Evolutionary conservation across 768 basidiomycete species (phyloP).

Genomic region (Tulasnella sp.): DNA sequence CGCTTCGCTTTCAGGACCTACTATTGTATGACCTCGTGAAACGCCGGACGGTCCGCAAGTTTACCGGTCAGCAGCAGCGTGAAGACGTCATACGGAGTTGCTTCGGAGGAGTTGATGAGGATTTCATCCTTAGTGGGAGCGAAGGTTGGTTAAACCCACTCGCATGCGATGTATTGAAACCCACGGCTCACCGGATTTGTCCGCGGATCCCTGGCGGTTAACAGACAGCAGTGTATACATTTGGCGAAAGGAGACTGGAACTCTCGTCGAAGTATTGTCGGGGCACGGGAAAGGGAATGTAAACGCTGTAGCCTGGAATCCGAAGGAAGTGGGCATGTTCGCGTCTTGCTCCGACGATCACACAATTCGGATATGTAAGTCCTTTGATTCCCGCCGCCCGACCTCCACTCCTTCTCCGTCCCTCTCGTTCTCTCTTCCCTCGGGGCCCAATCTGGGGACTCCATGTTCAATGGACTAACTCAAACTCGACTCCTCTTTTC

Average conservation of each 20-base stretch:
- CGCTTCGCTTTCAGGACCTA: slow-evolving; percentile 52
- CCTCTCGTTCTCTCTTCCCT: not conserved
- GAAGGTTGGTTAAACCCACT: slow-evolving; percentile 54
- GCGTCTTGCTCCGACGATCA: slow-evolving; percentile 92
- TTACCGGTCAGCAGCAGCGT: slow-evolving; percentile 74
- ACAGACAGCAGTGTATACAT: slow-evolving; percentile 88
- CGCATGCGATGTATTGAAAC: not conserved
- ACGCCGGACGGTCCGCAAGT: slow-evolving; percentile 57
- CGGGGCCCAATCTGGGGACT: not conserved
- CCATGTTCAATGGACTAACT: not conserved
- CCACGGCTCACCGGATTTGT: slow-evolving; percentile 11
- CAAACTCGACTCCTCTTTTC: not conserved
- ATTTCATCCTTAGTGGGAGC: slow-evolving; percentile 86
- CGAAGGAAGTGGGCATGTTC: slow-evolving; percentile 78
- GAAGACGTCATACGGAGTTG: slow-evolving; percentile 83
- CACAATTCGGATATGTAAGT: slow-evolving; percentile 84
- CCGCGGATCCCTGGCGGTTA: not conserved
- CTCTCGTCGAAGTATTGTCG: slow-evolving; percentile 71
- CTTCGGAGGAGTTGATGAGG: slow-evolving; percentile 82
- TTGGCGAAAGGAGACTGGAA: slow-evolving; percentile 83
- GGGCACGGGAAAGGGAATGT: slow-evolving; percentile 88
- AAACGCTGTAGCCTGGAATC: slow-evolving; percentile 96
- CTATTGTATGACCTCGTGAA: slow-evolving; percentile 75
- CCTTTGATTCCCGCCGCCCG: not conserved
- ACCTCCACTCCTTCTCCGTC: not conserved